Evolutionary conservation across 371 early-diverging fungal species (phyloP), one percentile per base, ranked within the genome.

Genomic region (Actinomucor elegans): DNA sequence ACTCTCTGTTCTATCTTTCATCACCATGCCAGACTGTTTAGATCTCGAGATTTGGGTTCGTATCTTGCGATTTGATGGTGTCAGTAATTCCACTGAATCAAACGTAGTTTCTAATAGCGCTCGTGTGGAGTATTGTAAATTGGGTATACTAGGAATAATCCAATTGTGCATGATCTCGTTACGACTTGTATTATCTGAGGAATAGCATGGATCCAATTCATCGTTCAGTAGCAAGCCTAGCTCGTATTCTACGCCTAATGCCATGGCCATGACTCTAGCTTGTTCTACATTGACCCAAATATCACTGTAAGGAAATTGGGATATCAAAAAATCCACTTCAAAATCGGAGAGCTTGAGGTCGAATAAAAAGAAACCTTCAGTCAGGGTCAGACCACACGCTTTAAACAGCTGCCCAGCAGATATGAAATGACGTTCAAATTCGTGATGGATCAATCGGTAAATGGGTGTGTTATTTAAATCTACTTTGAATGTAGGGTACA

Each of bases 81-180:
- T 12, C 14, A 66, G 28, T 8, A 48, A 15, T 10, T 61, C 56
- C 0, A 66, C 34, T 0, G 20, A 18, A 2, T 61, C 48, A 52
- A 70, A 66, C 2, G 49, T 40, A 0, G 67, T 55, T 36, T 73
- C 73, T 5, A 77, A 29, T 15, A 77, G 33, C 0, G 77, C 77
- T 1, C 73, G 64, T 3, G 77, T 73, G 1, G 77, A 77, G 26
- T 77, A 77, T 5, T 58, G 37, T 0, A 70, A 41, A 21, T 65
- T 54, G 4, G 77, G 67, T 21, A 77, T 73, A 8, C 57, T 40
- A 4, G 63, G 61, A 10, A 71, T 55, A 14, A 54, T 64, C 77
- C 77, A 77, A 54, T 77, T 77, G 45, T 77, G 77, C 43, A 73
- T 69, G 2, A 77, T 55, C 36, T 73, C 76, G 15, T 65, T 60